A percentile compares a stretch with the other conserved stretches of the same genome.
These are phyloP conservation scores for Monilinia laxa DNA, from an alignment of 2,329 filamentous ascomycete genomes.

Conservation along the genomic window DNA sequence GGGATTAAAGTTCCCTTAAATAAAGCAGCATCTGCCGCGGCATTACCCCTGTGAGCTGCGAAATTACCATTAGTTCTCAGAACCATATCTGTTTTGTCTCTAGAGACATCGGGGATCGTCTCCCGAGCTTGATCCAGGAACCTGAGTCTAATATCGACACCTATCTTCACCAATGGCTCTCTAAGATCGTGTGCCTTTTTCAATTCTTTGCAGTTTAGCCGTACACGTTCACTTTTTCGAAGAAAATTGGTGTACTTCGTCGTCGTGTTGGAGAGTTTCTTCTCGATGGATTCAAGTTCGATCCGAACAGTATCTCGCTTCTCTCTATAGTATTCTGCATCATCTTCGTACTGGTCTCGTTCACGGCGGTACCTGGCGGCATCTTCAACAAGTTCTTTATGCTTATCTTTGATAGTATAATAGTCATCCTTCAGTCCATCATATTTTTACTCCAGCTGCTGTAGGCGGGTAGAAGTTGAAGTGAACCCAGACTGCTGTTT, in stretches of 20 bases:
- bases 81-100: not conserved
- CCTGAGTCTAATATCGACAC: constrained; percentile 12
- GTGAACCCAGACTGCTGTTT: not conserved
- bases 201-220: not conserved
- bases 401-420: not conserved
- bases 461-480: not conserved
- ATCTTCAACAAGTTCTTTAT: not conserved
- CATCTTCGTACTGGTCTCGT: not conserved
- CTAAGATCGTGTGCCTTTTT: not conserved
- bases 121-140: constrained; percentile 22
- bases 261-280: not conserved
- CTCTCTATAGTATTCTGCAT: not conserved
- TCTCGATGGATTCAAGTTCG: not conserved
- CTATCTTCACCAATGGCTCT: constrained; percentile 22
- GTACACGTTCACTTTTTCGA: no score
- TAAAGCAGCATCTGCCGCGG: not conserved
- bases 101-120: not conserved
- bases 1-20: constrained; percentile 2
- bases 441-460: not conserved
- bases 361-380: not conserved
- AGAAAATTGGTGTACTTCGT: not conserved
- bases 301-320: not conserved
- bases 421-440: not conserved
- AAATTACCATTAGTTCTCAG: constrained; percentile 18
- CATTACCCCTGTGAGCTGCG: constrained; percentile 19